phyloP scores from a whole-genome alignment of 139 green algal species.

The Chlorella sp. region DNA sequence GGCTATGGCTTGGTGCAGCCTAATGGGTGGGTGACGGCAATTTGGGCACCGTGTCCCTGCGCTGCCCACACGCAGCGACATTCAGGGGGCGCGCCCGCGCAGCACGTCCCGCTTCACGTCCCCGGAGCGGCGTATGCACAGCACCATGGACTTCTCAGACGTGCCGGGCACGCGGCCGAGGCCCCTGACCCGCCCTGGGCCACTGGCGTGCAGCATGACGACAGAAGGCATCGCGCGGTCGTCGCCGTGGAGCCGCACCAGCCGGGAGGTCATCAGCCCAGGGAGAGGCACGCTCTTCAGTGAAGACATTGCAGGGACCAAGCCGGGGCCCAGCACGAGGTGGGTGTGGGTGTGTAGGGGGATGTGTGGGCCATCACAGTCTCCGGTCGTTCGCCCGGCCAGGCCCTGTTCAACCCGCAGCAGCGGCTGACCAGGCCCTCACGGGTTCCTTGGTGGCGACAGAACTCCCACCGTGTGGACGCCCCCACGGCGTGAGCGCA shows the following conservation, averaged over 20 bases:
- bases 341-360: too few species aligned
- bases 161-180: not conserved
- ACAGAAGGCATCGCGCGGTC: not conserved
- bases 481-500: too few species aligned
- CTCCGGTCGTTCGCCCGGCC: too few species aligned
- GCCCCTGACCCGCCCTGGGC: not conserved
- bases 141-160: not conserved
- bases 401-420: too few species aligned
- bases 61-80: not conserved
- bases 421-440: too few species aligned
- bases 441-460: too few species aligned
- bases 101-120: not conserved
- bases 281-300: not conserved
- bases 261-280: not conserved
- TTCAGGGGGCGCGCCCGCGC: not conserved
- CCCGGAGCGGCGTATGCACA: not conserved
- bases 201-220: not conserved
- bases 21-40: not conserved
- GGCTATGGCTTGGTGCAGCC: not conserved
- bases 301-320: not conserved
- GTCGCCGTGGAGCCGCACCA: not conserved
- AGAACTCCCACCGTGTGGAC: too few species aligned
- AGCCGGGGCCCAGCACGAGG: not conserved
- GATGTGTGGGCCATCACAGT: too few species aligned
- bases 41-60: not conserved